Conservation (phyloP, 345 rosid species). For the Eutrema japonicum region DNA sequence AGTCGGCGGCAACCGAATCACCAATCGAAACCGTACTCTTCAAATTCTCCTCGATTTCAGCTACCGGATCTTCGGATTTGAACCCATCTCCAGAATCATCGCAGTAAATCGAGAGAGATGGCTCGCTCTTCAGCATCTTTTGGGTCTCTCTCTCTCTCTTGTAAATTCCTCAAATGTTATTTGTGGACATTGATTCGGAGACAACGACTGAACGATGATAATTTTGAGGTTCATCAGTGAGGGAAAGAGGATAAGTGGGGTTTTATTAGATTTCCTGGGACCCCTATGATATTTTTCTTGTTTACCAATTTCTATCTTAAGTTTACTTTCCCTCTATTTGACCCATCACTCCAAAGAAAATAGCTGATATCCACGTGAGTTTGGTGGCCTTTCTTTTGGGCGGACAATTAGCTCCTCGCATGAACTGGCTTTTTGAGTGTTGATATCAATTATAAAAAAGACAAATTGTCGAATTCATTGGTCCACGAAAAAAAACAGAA, state of each 20-base stretch:
- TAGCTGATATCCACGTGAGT: constrained; percentile 7
- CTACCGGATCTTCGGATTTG: constrained; percentile 19
- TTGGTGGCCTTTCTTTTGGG: constrained; percentile 1
- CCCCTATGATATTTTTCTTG: not conserved
- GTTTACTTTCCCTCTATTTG: not conserved
- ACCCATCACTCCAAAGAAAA: not conserved
- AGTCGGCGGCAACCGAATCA: constrained; percentile 52
- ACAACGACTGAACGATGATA: not conserved
- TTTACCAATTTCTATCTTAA: not conserved
- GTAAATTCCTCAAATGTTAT: not conserved
- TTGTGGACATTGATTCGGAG: constrained; percentile 30
- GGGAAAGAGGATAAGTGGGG: constrained; percentile 30
- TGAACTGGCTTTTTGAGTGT: not conserved
- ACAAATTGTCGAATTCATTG: not conserved
- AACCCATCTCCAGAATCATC: constrained; percentile 45
- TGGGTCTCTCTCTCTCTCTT: constrained; percentile 1
- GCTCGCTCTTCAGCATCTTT: constrained; percentile 59
- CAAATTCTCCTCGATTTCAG: constrained; percentile 34
- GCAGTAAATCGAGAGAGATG: constrained; percentile 60
- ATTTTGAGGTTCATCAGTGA: constrained; percentile 21
- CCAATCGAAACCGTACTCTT: constrained; percentile 56
- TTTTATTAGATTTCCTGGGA: not conserved
- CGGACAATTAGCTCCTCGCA: constrained; percentile 19
- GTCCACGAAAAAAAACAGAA: not conserved
- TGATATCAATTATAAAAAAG: too few species aligned